Conservation (phyloP, 2,329 filamentous ascomycete species). For the Ilyonectria destructans region DNA sequence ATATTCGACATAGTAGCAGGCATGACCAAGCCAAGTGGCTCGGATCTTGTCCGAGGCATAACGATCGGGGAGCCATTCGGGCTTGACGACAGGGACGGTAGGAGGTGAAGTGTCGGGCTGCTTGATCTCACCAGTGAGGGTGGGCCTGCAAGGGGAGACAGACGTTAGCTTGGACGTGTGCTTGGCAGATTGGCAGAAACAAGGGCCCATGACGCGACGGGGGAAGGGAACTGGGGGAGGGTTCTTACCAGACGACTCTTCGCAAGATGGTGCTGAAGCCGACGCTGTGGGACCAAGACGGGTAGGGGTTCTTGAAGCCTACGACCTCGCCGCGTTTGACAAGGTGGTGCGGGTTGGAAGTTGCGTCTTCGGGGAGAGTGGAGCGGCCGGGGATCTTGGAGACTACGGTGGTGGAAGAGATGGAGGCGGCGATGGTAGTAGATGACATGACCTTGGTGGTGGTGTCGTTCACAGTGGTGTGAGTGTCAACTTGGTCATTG, state of each 20-base stretch:
- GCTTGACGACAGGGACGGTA: constrained; percentile 77
- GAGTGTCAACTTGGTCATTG: constrained; percentile 16
- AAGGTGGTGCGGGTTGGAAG: constrained; percentile 66
- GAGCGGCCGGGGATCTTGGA: constrained; percentile 55
- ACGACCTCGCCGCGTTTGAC: constrained; percentile 57
- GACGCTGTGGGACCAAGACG: constrained; percentile 58
- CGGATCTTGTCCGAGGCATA: constrained; percentile 74
- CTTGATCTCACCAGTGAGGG: constrained; percentile 59
- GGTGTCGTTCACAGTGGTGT: constrained; percentile 6
- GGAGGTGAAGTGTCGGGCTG: constrained; percentile 75
- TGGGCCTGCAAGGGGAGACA: constrained; percentile 49
- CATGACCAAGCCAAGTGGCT: constrained; percentile 96
- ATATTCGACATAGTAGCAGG: constrained; percentile 94
- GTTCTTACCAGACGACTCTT: constrained; percentile 56
- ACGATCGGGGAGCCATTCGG: constrained; percentile 77
- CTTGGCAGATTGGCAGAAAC: neutral
- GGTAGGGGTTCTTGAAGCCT: constrained; percentile 68
- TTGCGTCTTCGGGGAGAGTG: constrained; percentile 60
- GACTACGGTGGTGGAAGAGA: constrained; percentile 47
- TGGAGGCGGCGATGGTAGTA: constrained; percentile 37
- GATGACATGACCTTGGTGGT: constrained; percentile 16
- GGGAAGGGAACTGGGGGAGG: neutral
- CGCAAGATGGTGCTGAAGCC: constrained; percentile 46
- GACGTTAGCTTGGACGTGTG: constrained; percentile 28
- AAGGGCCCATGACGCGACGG: neutral